Percentiles rank a stretch among this genome's conserved stretches.
These are phyloP conservation scores for Mycena filopes DNA, from an alignment of 768 basidiomycete genomes.

Conservation along the genomic window DNA sequence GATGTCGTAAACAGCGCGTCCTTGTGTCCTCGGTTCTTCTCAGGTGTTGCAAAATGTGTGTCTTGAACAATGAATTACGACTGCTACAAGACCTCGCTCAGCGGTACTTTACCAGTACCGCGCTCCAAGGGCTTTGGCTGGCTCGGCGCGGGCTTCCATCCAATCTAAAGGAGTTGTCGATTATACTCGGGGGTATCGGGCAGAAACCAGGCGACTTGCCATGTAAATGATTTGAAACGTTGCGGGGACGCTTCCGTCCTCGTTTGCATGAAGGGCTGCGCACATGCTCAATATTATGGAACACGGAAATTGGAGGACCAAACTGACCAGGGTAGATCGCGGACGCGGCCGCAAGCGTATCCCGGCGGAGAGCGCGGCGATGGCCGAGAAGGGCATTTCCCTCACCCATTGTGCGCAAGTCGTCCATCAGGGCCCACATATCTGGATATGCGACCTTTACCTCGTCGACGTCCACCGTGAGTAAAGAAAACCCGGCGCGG, in stretches of 20 bases:
- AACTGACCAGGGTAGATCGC: constrained; percentile 89
- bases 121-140: constrained; percentile 71
- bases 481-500: constrained; percentile 91
- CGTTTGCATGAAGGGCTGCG: constrained; percentile 84
- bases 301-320: background rate
- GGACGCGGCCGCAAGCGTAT: constrained; percentile 90
- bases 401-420: constrained; percentile 97
- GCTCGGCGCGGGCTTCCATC: constrained; percentile 80
- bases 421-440: constrained; percentile 96
- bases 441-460: constrained; percentile 90
- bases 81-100: constrained; percentile 28
- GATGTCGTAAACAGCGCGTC: constrained; percentile 23
- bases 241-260: constrained; percentile 88
- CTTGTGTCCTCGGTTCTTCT: constrained; percentile 18
- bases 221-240: constrained; percentile 98
- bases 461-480: constrained; percentile 97
- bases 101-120: constrained; percentile 52
- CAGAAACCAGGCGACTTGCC: constrained; percentile 55
- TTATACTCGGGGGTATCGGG: background rate
- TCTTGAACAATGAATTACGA: constrained; percentile 20
- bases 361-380: constrained; percentile 64
- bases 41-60: constrained; percentile 18
- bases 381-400: constrained; percentile 86
- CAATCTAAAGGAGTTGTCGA: constrained; percentile 61
- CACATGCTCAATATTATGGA: constrained; percentile 3